Conservation (phyloP, 2,329 filamentous ascomycete genomes). For the Fusarium penzigii region DNA sequence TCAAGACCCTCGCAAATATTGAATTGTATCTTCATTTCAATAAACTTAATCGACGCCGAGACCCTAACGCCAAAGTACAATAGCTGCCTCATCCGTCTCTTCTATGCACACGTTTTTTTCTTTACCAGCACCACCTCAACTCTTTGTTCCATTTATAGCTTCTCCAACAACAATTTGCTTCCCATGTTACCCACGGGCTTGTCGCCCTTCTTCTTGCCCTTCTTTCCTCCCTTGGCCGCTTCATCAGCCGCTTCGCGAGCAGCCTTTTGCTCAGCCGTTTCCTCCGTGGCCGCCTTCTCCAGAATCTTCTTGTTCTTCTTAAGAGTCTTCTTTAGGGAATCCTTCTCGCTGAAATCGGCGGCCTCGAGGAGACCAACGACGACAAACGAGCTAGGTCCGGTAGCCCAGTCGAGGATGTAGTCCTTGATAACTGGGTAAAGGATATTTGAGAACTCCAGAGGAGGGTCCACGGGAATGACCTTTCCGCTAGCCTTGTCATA, state of each 20-base stretch:
- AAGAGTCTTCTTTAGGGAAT: conserved; percentile 68
- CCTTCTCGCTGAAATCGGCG: conserved; percentile 65
- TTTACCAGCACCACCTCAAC: not conserved
- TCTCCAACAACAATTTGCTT: conserved; percentile 60
- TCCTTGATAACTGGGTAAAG: conserved; percentile 82
- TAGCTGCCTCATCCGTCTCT: no score
- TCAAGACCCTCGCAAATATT: no score
- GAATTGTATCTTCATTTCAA: no score
- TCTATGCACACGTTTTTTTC: not conserved
- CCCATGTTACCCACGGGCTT: conserved; percentile 61
- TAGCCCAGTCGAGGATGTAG: conserved; percentile 79
- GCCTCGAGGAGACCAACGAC: conserved; percentile 80
- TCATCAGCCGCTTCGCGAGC: conserved; percentile 51
- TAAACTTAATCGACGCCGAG: no score
- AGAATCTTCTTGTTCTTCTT: conserved; percentile 73
- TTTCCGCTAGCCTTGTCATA: conserved; percentile 76
- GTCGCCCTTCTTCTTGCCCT: conserved; percentile 44
- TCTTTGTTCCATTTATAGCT: conserved; percentile 40
- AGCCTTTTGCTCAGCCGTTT: conserved; percentile 54
- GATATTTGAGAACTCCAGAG: conserved; percentile 76
- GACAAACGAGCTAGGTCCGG: conserved; percentile 82
- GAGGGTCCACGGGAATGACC: conserved; percentile 70
- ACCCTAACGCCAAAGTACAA: no score
- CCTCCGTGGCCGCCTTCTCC: conserved; percentile 64
- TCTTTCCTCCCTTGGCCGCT: conserved; percentile 44